A percentile compares a stretch with the other conserved stretches of the same genome.
These are phyloP conservation scores for Camellia granthamiana DNA, from an alignment of 148 eudicot species.

Conservation along the genomic window DNA sequence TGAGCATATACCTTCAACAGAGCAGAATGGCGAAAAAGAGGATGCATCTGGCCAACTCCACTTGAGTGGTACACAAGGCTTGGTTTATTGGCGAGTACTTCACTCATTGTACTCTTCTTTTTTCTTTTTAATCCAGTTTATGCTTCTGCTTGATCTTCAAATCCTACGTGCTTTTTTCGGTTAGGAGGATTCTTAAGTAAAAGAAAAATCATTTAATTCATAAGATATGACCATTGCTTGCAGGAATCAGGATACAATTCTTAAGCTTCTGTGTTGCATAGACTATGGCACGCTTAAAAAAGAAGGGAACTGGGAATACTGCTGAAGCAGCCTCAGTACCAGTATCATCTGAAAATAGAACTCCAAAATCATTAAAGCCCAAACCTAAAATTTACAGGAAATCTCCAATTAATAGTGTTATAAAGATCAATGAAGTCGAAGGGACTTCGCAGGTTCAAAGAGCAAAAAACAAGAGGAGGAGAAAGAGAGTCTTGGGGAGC, in stretches of 20 bases:
- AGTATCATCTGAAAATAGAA: conserved; percentile 18
- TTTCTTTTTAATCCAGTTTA: not conserved
- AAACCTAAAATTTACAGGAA: conserved; percentile 30
- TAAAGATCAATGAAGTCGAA: not conserved
- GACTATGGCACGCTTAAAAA: not conserved
- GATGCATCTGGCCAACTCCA: no score
- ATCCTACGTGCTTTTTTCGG: conserved; percentile 1
- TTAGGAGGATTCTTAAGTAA: not conserved
- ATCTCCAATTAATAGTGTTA: not conserved
- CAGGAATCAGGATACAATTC: not conserved
- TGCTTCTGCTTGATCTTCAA: conserved; percentile 2
- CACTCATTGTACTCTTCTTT: not conserved
- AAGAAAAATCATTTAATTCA: not conserved
- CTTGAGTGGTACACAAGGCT: not conserved
- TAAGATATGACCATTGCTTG: not conserved
- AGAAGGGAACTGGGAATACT: conserved; percentile 11
- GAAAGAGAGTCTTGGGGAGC: conserved; percentile 12
- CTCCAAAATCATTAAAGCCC: conserved; percentile 32
- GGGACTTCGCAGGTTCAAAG: conserved; percentile 17
- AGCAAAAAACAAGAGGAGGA: conserved; percentile 17
- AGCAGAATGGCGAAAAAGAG: no score
- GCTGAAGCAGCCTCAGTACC: not conserved
- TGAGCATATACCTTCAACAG: no score
- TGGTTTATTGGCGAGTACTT: not conserved
- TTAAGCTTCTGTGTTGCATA: not conserved